A percentile compares a stretch with the other conserved stretches of the same genome.
These are phyloP conservation scores for Naganishia albida DNA, from an alignment of 1,284 basidiomycete genomes.

Conservation along the genomic window DNA sequence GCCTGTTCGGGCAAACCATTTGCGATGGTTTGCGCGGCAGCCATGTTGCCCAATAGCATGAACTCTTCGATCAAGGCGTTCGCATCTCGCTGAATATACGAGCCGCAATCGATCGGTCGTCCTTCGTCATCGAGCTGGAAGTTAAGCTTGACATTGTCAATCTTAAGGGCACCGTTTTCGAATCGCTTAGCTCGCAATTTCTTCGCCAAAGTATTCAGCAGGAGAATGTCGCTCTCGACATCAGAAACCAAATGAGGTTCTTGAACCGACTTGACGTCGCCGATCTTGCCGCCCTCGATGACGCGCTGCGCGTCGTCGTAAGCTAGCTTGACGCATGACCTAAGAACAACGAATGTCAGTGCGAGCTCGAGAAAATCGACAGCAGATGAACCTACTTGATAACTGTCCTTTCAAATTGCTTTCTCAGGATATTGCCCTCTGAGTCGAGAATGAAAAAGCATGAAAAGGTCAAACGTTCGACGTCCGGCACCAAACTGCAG, in stretches of 20 bases:
- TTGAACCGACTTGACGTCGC: slow-evolving; percentile 56
- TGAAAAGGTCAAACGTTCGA: slow-evolving; percentile 87
- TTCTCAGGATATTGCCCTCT: slow-evolving; percentile 78
- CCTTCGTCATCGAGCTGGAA: slow-evolving; percentile 82
- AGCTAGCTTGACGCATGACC: slow-evolving; percentile 80
- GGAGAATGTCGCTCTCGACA: slow-evolving; percentile 71
- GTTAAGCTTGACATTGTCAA: slow-evolving; percentile 70
- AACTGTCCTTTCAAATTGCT: slow-evolving; percentile 90
- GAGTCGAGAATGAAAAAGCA: slow-evolving; percentile 81
- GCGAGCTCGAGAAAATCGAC: slow-evolving; percentile 12
- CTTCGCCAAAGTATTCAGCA: slow-evolving; percentile 61
- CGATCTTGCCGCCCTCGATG: slow-evolving; percentile 71
- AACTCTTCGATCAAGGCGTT: slow-evolving; percentile 89
- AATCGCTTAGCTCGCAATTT: slow-evolving; percentile 74
- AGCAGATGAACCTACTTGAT: slow-evolving; percentile 65
- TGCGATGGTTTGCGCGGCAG: slow-evolving; percentile 89
- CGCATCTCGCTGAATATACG: slow-evolving; percentile 68
- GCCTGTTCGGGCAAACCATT: slow-evolving; percentile 93
- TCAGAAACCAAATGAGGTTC: slow-evolving; percentile 62
- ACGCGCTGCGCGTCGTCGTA: slow-evolving; percentile 79
- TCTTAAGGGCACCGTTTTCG: slow-evolving; percentile 75
- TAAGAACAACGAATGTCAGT: slow-evolving; percentile 45
- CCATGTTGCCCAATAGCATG: slow-evolving; percentile 88
- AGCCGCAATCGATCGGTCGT: slow-evolving; percentile 75
- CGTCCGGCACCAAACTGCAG: slow-evolving; percentile 83